Evolutionary conservation across 1,139 yeast species (phyloP), one percentile per base, ranked within the genome.

Genomic region (Taphrina wiesneri): DNA sequence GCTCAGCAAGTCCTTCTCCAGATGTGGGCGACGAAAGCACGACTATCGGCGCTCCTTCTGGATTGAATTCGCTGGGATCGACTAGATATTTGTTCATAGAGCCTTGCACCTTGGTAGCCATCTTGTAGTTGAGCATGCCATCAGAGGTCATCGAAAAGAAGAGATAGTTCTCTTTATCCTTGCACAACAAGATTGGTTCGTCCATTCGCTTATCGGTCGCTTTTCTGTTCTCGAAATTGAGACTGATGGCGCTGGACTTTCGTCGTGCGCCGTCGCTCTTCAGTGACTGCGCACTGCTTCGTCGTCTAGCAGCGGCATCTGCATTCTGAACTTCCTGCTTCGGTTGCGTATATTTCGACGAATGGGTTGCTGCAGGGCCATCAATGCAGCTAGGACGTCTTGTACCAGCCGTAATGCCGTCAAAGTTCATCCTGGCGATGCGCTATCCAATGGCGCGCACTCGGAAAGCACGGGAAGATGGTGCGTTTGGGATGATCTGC

Each of bases 111-210:
- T 53, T 52, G 30, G 32, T 26, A 5, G 64, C 64, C 15, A 53
- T 13, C 41, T 60, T 60, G 57, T 60, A 60, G 39, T 60, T 60
- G 43, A 60, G 64, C 39, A 25, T 49, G 21, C 64, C 64, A 28
- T 51, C 64, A 5, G 64, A 60, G 43, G 64, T 49, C 51, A 41
- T 41, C n/a, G 64, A 60, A 30, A 60, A 60, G 64, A 60, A 60
- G 43, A 60, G 57, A 21, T 39, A 60, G 32, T 56, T 56, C 26
- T 43, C 56, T 4, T 39, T 32, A 43, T 51, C 64, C 23, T 60
- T 60, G 57, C 57, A 26, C 49, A 60, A 47, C 23, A 60, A 19
- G 23, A 60, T 41, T 4, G 64, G 64, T 32, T 60, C 64, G 32
- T 60, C 64, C 52, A 39, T 30, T n/a, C 39, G 26, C n/a, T 60